Evolutionary conservation across 768 basidiomycete genomes (phyloP), one percentile per base, ranked within the genome.

Genomic region (Mycena albidolilacea): DNA sequence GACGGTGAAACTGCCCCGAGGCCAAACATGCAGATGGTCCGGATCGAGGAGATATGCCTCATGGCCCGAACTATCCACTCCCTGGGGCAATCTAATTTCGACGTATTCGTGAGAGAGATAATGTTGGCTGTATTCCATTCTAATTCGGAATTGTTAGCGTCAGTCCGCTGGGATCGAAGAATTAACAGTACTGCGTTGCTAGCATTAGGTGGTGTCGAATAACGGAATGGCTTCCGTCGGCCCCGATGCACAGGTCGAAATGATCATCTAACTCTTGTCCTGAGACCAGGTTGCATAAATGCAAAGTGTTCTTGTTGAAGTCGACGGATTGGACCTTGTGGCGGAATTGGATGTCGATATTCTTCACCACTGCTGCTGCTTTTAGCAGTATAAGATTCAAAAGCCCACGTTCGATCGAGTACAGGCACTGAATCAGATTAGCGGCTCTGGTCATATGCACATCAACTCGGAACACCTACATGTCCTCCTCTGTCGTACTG

Each of bases 1-100:
- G 71, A 95, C 87, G 93, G 94, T 95, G 85, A 94, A 95, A 48
- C 91, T 90, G 78, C 92, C 90, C 75, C 93, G 88, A 69, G 93
- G 94, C 93, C 93, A 95, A 76, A 95, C 94, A 83, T 95, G 93
- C 71, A 95, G 88, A 81, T 94, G 90, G 80, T 92, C 90, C 72
- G 91, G 88, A 82, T 92, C 91, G 78, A 95, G 90, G 66, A 87
- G 82, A 82, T 89, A 95, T 52, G 82, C 79, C 5, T 19, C 10
- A 58, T 82, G 83, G 78, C 84, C 89, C 79, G 80, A 81, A 73
- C 78, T 76, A 75, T 82, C 82, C 78, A 80, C 74, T 21, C 86
- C 87, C 67, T 92, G 85, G 64, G 92, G 91, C 86, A 95, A 91
- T 82, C 89, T 90, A 39, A 95, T 87, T 82, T 95, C 93, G 78